Base-by-base conservation (phyloP, 805 yeast genomes). In the Ogataea corticis region DNA sequence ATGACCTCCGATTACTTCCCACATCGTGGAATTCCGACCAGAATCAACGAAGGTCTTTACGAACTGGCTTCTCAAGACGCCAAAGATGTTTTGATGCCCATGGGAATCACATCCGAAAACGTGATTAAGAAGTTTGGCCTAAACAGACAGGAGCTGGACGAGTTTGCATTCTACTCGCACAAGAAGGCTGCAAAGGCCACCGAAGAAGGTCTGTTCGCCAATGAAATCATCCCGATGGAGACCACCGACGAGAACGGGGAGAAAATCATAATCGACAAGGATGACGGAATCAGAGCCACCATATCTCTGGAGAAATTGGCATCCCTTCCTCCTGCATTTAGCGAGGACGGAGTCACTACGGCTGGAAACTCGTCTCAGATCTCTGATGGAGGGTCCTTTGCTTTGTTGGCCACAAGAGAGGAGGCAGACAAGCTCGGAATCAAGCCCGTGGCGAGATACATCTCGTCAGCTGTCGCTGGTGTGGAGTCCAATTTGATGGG, bases 1-100 rank as follows among this genome's bases (percentile, higher is more conserved):
- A 70, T 70, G 73, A 68, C 72, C 14, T 56, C 46, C 47, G 72
- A 69, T 51, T 69, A 69, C 52, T 68, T 67, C 48, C 70, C 73
- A 13, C 70, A 67, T 38, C 54, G 71, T 38, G 71, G 72, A 7
- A 63, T 68, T 31, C 71, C 72, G 4, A 44, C 56, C 4, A 53
- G 71, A 44, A 63, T 68, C 23, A 56, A 59, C 32, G 49, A 55
- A 23, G 52, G 55, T 2, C 48, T 66, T 23, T 51, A 45, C 44
- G 45, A 56, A 19, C 29, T 39, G 18, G 66, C 66, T 0, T 21
- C 68, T 63, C 61, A 49, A 23, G 68, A 62, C 16, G 66, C 68
- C 12, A 54, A 59, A 43, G 56, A 60, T 33, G 65, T 61, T 14
- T 44, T 63, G 19, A 63, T 63, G 65, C 66, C 68, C 9, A 62